phyloP scores from a whole-genome alignment of 352 stramenopile genomes.

The Blastocystis sp. region DNA sequence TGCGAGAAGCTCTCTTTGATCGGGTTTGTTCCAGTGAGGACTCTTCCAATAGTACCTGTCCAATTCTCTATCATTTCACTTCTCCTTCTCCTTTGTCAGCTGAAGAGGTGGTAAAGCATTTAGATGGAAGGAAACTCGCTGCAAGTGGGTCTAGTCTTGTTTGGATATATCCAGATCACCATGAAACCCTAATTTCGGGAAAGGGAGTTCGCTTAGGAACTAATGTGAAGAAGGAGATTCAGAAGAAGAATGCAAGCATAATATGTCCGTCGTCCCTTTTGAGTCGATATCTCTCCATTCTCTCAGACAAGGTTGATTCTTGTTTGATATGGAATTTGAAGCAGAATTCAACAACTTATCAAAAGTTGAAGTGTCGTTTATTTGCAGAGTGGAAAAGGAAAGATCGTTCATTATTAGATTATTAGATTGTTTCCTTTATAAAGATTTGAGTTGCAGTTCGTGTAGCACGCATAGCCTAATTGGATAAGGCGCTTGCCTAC shows the following conservation, averaged over 20 bases:
- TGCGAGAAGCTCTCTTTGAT: not conserved
- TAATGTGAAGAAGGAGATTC: constrained; percentile 50
- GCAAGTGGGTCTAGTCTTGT: not conserved
- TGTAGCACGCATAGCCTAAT: constrained; percentile 38
- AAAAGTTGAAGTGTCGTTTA: not conserved
- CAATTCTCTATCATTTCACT: not conserved
- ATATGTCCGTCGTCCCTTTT: not conserved
- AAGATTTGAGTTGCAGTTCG: not conserved
- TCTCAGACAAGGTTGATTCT: too few species aligned
- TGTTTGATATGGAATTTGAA: not conserved
- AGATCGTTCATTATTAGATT: not conserved
- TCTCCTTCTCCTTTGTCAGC: not conserved
- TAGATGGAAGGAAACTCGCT: constrained; percentile 1
- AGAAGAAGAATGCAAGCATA: constrained; percentile 1
- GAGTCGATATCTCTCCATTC: not conserved
- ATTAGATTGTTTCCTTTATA: not conserved
- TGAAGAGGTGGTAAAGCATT: constrained; percentile 28
- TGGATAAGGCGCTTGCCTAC: constrained; percentile 51
- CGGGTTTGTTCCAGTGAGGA: not conserved
- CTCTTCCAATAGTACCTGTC: not conserved
- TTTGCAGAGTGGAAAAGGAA: not conserved
- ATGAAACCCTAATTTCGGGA: constrained; percentile 10
- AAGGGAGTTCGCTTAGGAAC: constrained; percentile 29
- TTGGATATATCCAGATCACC: not conserved
- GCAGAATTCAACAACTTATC: not conserved